phyloP scores from a whole-genome alignment of 768 basidiomycete species.

The Lactarius evosmus region DNA sequence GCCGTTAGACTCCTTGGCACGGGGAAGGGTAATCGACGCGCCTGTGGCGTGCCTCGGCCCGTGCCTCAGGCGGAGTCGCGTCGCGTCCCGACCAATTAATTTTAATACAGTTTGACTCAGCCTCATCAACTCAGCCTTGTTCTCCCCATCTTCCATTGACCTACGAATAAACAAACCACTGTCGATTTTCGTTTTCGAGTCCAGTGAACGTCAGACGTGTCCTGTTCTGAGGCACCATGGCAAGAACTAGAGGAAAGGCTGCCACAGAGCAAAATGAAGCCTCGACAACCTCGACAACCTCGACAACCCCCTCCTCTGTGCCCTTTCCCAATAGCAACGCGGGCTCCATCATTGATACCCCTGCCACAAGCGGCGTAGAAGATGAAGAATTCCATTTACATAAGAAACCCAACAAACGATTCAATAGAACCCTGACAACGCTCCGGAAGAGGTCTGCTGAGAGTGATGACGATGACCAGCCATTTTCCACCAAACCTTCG shows the following conservation, averaged over 20 bases:
- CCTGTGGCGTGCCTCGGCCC: conserved; percentile 17
- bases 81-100: background rate
- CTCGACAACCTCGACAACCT: conserved; percentile 15
- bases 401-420: conserved; percentile 28
- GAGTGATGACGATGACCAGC: conserved; percentile 42
- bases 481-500: conserved; percentile 21
- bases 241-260: conserved; percentile 5
- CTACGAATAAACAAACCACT: conserved; percentile 20
- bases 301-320: conserved; percentile 15
- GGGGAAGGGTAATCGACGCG: conserved; percentile 12
- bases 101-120: background rate
- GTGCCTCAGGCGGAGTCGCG: conserved; percentile 13
- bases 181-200: conserved; percentile 9
- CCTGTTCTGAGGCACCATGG: conserved; percentile 1
- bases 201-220: conserved; percentile 1
- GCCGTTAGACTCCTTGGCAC: background rate
- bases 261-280: conserved; percentile 8
- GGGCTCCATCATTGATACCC: conserved; percentile 17
- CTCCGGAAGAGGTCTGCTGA: conserved; percentile 27
- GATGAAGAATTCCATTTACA: conserved; percentile 30
- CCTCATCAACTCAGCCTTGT: background rate
- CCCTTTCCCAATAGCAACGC: conserved; percentile 26
- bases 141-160: conserved; percentile 2
- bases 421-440: conserved; percentile 16
- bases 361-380: conserved; percentile 22